phyloP scores from a whole-genome alignment of 306 rosid species.

The Inga laurina region DNA sequence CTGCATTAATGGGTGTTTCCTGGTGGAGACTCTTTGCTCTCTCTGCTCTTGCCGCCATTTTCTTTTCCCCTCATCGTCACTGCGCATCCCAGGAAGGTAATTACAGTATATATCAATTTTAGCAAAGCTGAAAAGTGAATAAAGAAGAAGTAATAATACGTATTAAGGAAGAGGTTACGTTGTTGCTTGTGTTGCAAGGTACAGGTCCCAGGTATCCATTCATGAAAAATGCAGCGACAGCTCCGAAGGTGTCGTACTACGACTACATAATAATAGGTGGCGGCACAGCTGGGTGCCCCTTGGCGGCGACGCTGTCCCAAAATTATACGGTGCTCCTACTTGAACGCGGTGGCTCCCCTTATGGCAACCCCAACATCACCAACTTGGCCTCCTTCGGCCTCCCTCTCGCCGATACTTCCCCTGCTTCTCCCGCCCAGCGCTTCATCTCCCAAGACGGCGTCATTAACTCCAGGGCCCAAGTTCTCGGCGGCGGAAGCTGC shows the following conservation, averaged over 20 bases:
- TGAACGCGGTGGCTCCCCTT: slow-evolving; percentile 82
- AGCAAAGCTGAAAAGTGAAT: background rate
- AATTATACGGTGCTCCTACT: slow-evolving; percentile 59
- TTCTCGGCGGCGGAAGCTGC: slow-evolving; percentile 72
- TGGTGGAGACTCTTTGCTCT: slow-evolving; percentile 16
- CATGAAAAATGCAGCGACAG: slow-evolving; percentile 54
- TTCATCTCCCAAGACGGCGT: slow-evolving; percentile 83
- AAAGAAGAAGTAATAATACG: background rate
- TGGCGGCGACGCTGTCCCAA: slow-evolving; percentile 77
- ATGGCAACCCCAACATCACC: slow-evolving; percentile 70
- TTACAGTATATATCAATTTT: background rate
- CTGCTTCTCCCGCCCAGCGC: slow-evolving; percentile 75
- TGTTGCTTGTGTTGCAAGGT: background rate
- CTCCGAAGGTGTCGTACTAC: slow-evolving; percentile 53
- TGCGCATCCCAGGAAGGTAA: slow-evolving; percentile 49
- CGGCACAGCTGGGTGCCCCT: slow-evolving; percentile 79
- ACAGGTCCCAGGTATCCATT: slow-evolving; percentile 54
- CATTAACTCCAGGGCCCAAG: slow-evolving; percentile 69
- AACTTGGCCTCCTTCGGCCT: slow-evolving; percentile 59
- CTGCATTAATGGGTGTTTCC: slow-evolving; percentile 25
- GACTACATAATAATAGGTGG: slow-evolving; percentile 84
- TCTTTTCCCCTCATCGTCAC: slow-evolving; percentile 44
- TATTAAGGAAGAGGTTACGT: background rate
- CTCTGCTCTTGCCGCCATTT: slow-evolving; percentile 35
- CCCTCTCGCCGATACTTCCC: slow-evolving; percentile 62